Evolutionary conservation across 1,284 basidiomycete genomes (phyloP), one percentile per base, ranked within the genome.

Genomic region (Wallemia ichthyophaga): DNA sequence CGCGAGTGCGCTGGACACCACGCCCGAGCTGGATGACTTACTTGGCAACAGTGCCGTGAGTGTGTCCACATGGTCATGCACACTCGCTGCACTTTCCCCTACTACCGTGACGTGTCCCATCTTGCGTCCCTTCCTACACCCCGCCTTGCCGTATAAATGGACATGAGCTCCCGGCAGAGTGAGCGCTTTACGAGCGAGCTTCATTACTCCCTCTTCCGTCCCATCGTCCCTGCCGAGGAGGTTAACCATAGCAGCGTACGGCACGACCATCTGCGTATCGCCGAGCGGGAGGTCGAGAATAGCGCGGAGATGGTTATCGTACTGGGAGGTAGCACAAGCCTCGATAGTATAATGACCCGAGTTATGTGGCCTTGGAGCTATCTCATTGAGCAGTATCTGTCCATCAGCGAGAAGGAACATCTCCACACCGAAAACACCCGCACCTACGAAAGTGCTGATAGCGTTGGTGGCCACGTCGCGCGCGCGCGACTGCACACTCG

Each of bases 331-430:
- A 64, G 87, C 76, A 69, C 87, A 94, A 0, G 92, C 91, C 71
- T 96, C 92, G 67, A 98, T 96, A n/a, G 92, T 96, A 71, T 96
- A 95, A 70, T 99, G 94, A 0, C 92, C 92, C 9, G 89, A 95
- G 72, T 98, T 99, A 71, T 99, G 94, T 0, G 94, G 92, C 24
- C 94, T 78, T n/a, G 94, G 94, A 0, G 94, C 94, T 62, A 99
- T 95, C 72, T 99, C 94, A 71, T 99, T 98, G 64, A 98, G 77
- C 61, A 82, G 79, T 1, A 98, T 75, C 0, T 74, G 71, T 25
- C 92, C 89, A 66, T 89, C 78, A 26, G 75, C 71, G 76, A 94
- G 77, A 57, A 96, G 73, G 71, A 99, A 99, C 86, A 98, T 87
- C 70, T 98, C 94, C 0, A 98, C 92, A 2, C 91, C 92, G 71